Percentiles rank a stretch among this genome's conserved stretches.
phyloP scores from a whole-genome alignment of 192 early-diverging fungal species.

The Dissophora ornata region DNA sequence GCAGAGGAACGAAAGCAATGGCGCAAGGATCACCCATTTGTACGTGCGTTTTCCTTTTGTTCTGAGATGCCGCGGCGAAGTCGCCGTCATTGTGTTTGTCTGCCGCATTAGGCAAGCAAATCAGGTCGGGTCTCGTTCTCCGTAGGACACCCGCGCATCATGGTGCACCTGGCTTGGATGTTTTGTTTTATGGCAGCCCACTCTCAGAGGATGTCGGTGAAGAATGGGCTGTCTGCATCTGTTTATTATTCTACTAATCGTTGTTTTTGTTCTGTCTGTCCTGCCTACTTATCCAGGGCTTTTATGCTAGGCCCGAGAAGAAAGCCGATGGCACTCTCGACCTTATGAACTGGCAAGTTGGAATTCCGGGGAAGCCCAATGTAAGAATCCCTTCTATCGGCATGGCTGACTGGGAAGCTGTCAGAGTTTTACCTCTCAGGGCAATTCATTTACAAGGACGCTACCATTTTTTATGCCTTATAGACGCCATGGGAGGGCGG shows the following conservation, averaged over 20 bases:
- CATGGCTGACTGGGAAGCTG: neutral
- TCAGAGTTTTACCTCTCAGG: no score
- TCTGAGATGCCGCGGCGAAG: neutral
- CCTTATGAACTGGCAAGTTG: slow-evolving; percentile 84
- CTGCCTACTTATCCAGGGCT: slow-evolving; percentile 86
- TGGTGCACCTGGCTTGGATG: neutral
- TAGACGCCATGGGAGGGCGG: slow-evolving; percentile 91
- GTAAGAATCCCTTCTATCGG: slow-evolving; percentile 35
- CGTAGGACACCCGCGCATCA: neutral
- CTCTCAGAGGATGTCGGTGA: no score
- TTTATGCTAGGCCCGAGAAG: slow-evolving; percentile 92
- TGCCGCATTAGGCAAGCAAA: no score
- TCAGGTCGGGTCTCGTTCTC: no score
- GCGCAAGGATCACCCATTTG: slow-evolving; percentile 93
- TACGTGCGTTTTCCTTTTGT: slow-evolving; percentile 23
- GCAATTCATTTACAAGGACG: no score
- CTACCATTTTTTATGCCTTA: neutral
- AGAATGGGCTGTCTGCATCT: no score
- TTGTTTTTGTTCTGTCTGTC: neutral
- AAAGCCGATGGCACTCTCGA: slow-evolving; percentile 82
- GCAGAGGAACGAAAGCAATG: slow-evolving; percentile 97
- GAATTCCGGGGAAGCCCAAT: slow-evolving; percentile 63
- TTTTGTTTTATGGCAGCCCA: no score
- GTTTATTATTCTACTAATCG: no score
- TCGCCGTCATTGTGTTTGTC: neutral